Evolutionary conservation across 2,329 filamentous ascomycete species (phyloP).

Genomic region (Cryphonectria nitschkei): DNA sequence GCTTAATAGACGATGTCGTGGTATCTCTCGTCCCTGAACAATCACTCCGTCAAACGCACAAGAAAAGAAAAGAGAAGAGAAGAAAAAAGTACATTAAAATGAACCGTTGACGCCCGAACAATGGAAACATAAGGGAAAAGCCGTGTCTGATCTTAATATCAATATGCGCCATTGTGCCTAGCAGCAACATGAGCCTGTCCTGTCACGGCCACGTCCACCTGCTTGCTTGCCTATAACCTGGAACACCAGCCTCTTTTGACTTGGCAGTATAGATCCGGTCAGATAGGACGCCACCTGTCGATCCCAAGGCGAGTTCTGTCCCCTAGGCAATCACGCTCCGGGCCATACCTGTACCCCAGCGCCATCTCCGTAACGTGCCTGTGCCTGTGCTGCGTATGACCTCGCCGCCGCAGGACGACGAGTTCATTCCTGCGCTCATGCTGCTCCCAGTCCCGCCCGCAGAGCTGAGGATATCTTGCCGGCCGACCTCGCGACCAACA

Average conservation of each 20-base stretch:
- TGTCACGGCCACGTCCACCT: background rate
- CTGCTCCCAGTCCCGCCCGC: slow-evolving; percentile 42
- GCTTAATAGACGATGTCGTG: slow-evolving; percentile 21
- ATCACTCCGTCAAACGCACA: slow-evolving; percentile 8
- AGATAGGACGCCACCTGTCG: background rate
- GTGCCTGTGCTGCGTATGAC: slow-evolving; percentile 51
- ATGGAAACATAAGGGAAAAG: slow-evolving; percentile 15
- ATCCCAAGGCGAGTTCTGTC: background rate
- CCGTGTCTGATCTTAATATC: background rate
- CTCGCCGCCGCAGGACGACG: slow-evolving; percentile 56
- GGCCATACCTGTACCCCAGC: slow-evolving; percentile 56
- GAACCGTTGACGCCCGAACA: slow-evolving; percentile 16
- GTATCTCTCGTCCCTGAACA: slow-evolving; percentile 27
- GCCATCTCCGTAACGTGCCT: slow-evolving; percentile 55
- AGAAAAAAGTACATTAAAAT: background rate
- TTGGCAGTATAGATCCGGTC: background rate
- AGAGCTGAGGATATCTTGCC: slow-evolving; percentile 58
- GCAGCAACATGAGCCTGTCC: background rate
- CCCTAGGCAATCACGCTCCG: slow-evolving; percentile 53
- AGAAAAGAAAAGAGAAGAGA: background rate
- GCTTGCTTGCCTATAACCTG: background rate
- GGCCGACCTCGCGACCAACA: slow-evolving; percentile 67
- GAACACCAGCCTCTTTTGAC: background rate
- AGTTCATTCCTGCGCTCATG: slow-evolving; percentile 42
- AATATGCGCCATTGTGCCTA: background rate